These are phyloP conservation scores for Obba rivulosa DNA, from an alignment of 768 basidiomycete genomes.

Conservation along the genomic window DNA sequence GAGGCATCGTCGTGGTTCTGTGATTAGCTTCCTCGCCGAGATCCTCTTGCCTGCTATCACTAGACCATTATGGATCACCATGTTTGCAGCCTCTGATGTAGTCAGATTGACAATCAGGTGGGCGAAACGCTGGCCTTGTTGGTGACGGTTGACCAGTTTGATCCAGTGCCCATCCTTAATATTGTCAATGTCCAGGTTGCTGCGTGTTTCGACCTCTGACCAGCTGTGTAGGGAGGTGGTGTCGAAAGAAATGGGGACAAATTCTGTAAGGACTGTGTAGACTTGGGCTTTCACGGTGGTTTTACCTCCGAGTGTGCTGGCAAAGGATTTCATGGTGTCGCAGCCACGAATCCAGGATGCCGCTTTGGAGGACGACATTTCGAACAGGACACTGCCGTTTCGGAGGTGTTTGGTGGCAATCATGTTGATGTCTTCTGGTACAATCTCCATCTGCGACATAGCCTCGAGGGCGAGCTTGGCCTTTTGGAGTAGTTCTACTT, in stretches of 20 bases:
- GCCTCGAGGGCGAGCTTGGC: slow-evolving; percentile 14
- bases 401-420: neutral
- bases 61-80: slow-evolving; percentile 16
- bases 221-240: neutral
- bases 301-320: neutral
- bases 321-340: neutral
- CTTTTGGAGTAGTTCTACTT: slow-evolving; percentile 12
- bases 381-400: slow-evolving; percentile 13
- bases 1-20: slow-evolving; percentile 21
- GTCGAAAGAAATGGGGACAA: slow-evolving; percentile 17
- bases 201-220: slow-evolving; percentile 12
- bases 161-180: slow-evolving; percentile 15
- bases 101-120: slow-evolving; percentile 20
- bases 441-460: neutral
- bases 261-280: neutral
- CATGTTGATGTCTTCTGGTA: neutral
- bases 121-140: slow-evolving; percentile 14
- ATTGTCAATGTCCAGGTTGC: neutral
- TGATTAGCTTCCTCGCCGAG: slow-evolving; percentile 8
- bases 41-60: slow-evolving; percentile 12
- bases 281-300: neutral
- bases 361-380: slow-evolving; percentile 6
- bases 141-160: slow-evolving; percentile 16
- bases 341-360: slow-evolving; percentile 14
- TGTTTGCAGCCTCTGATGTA: slow-evolving; percentile 18